These are phyloP conservation scores for Arachnomyces sp. DNA, from an alignment of 2,329 filamentous ascomycete species.

Conservation along the genomic window DNA sequence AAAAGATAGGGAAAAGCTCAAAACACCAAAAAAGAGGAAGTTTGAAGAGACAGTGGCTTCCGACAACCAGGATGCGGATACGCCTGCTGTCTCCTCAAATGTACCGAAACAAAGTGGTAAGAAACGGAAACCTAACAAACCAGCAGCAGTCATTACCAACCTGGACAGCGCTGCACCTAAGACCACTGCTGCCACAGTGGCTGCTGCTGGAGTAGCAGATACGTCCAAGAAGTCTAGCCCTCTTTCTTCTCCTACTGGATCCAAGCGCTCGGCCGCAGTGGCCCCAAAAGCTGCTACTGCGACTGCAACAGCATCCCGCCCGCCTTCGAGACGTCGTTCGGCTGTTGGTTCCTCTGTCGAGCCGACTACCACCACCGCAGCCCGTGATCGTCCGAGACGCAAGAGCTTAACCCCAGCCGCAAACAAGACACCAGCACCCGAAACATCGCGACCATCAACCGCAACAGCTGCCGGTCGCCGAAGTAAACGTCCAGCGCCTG, in stretches of 20 bases:
- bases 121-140: constrained; percentile 31
- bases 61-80: constrained; percentile 17
- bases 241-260: constrained; percentile 9
- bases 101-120: constrained; percentile 26
- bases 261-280: constrained; percentile 8
- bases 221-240: constrained; percentile 2
- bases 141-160: constrained; percentile 25
- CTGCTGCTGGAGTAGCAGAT: constrained; percentile 8
- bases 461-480: constrained; percentile 35
- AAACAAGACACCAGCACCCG: constrained; percentile 31
- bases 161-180: constrained; percentile 18
- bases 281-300: constrained; percentile 11
- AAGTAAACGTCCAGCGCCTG: constrained; percentile 52
- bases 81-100: constrained; percentile 12
- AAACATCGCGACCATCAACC: constrained; percentile 23
- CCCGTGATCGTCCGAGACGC: constrained; percentile 27
- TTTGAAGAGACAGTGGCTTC: constrained; percentile 38
- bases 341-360: constrained; percentile 8
- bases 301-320: constrained; percentile 6
- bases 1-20: constrained; percentile 19
- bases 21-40: constrained; percentile 45
- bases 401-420: constrained; percentile 35
- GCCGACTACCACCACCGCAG: constrained; percentile 9
- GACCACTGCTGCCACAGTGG: constrained; percentile 9
- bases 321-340: constrained; percentile 6